Evolutionary conservation across 2,329 filamentous ascomycete genomes (phyloP).

Genomic region (Amauroascus niger): DNA sequence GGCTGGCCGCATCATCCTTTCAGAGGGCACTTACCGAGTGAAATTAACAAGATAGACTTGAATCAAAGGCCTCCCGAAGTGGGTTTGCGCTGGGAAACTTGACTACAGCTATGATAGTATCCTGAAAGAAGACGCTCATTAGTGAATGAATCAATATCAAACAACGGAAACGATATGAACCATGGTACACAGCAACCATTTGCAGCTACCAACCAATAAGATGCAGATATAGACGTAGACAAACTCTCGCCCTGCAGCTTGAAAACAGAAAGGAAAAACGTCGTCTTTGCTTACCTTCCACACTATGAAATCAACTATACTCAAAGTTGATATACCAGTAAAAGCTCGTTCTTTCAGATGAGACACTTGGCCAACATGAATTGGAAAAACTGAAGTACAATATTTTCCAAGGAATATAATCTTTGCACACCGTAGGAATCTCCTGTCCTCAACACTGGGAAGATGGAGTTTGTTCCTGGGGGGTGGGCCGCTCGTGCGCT

Average conservation of each 20-base stretch:
- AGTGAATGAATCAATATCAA: not conserved
- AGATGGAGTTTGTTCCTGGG: not conserved
- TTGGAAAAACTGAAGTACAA: too few species aligned
- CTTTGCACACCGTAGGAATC: not conserved
- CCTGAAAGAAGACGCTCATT: not conserved
- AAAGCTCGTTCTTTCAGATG: not conserved
- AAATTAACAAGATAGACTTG: conserved; percentile 14
- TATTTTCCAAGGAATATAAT: too few species aligned
- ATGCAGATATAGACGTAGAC: not conserved
- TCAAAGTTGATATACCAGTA: not conserved
- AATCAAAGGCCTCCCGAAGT: not conserved
- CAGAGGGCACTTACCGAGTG: conserved; percentile 24
- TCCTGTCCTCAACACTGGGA: not conserved
- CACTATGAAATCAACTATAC: not conserved
- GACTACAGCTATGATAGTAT: not conserved
- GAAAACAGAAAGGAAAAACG: not conserved
- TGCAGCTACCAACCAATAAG: conserved; percentile 5
- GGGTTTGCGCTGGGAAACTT: not conserved
- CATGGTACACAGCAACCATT: not conserved
- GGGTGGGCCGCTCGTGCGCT: not conserved
- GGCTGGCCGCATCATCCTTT: not conserved
- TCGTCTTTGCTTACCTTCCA: not conserved
- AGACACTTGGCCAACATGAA: not conserved
- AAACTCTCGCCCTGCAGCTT: too few species aligned
- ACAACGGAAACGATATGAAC: not conserved